A percentile compares a stretch with the other conserved stretches of the same genome.
phyloP scores from a whole-genome alignment of 352 stramenopile genomes.

The Pseudoperonospora humuli region DNA sequence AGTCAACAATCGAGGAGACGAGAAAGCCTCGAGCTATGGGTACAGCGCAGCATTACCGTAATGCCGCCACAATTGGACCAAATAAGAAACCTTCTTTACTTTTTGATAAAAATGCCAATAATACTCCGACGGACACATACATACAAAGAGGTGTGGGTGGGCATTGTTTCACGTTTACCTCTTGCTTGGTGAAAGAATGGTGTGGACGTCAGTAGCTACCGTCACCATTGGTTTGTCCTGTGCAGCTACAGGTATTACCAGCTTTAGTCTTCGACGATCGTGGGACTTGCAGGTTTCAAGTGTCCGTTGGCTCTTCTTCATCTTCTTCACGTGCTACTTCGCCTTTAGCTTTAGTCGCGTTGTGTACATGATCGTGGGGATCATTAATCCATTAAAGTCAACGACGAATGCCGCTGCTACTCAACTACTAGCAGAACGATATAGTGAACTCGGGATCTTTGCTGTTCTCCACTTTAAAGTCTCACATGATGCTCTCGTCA shows the following conservation, averaged over 20 bases:
- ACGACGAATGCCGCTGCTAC: slow-evolving; percentile 4
- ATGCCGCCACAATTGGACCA: no score
- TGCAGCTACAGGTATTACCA: slow-evolving; percentile 33
- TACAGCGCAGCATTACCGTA: no score
- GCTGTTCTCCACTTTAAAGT: slow-evolving; percentile 35
- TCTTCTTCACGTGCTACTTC: slow-evolving; percentile 44
- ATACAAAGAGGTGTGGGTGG: no score
- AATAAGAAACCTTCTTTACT: no score
- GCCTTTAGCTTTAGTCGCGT: slow-evolving; percentile 24
- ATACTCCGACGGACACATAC: no score
- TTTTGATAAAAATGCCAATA: not conserved
- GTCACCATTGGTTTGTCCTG: slow-evolving; percentile 23
- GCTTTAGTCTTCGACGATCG: slow-evolving; percentile 26
- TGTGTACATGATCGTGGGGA: slow-evolving; percentile 32
- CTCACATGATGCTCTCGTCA: slow-evolving; percentile 21
- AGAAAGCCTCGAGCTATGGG: no score
- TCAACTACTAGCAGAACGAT: slow-evolving; percentile 11
- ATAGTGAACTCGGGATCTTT: slow-evolving; percentile 31
- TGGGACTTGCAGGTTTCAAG: slow-evolving; percentile 47
- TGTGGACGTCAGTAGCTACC: slow-evolving; percentile 29
- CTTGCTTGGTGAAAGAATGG: slow-evolving; percentile 5
- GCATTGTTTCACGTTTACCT: not conserved
- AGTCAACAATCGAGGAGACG: no score
- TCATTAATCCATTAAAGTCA: slow-evolving; percentile 13
- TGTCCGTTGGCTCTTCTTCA: slow-evolving; percentile 55